phyloP scores from a whole-genome alignment of 2,329 filamentous ascomycete species.

The Apiospora phragmitis region DNA sequence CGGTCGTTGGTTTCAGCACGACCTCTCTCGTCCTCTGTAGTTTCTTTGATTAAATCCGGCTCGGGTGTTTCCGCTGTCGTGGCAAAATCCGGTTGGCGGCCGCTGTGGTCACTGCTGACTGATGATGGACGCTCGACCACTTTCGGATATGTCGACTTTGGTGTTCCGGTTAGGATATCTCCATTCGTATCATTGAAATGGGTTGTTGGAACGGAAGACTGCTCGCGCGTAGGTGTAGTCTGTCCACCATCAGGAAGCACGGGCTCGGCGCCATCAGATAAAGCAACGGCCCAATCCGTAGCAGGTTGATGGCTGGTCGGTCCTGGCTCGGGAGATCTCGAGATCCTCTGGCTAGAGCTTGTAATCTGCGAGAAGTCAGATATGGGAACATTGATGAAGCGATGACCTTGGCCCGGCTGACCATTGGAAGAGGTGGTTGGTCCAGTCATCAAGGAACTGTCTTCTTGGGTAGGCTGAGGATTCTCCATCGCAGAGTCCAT shows the following conservation, averaged over 20 bases:
- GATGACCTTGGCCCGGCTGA: slow-evolving; percentile 22
- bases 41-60: slow-evolving; percentile 24
- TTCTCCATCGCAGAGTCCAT: not conserved
- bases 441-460: not conserved
- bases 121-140: slow-evolving; percentile 36
- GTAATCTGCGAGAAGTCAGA: slow-evolving; percentile 28
- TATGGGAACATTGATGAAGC: slow-evolving; percentile 18
- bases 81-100: slow-evolving; percentile 49
- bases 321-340: slow-evolving; percentile 28
- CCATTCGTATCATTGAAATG: slow-evolving; percentile 16
- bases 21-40: slow-evolving; percentile 15
- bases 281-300: not conserved
- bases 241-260: not conserved
- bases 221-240: not conserved
- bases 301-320: not conserved
- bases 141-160: slow-evolving; percentile 30
- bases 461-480: not conserved
- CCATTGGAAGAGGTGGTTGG: slow-evolving; percentile 20
- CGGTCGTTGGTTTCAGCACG: not conserved
- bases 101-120: slow-evolving; percentile 44
- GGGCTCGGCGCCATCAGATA: not conserved
- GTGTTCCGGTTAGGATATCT: slow-evolving; percentile 16
- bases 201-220: slow-evolving; percentile 17
- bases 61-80: slow-evolving; percentile 33
- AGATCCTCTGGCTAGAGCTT: slow-evolving; percentile 18